Evolutionary conservation across 2,329 filamentous ascomycete genomes (phyloP), one percentile per base, ranked within the genome.

Genomic region (Stemphylium vesicarium): DNA sequence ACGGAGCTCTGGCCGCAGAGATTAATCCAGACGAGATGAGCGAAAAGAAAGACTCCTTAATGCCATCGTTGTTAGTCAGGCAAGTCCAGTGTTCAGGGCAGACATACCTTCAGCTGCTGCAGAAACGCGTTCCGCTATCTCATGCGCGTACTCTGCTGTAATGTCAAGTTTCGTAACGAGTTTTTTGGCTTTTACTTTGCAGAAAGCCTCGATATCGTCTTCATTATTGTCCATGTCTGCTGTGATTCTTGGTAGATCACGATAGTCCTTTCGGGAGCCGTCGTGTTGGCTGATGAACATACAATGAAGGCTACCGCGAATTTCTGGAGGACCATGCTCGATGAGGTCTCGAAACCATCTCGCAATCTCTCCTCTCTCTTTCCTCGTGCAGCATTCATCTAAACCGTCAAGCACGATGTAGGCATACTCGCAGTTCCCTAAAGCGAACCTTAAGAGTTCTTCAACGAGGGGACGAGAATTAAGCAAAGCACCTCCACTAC

Each of bases 351-450:
- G 56, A 32, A 78, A 65, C 47, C 72, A 77, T 0, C 55, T 7
- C 0, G 74, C 35, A 0, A 76, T 61, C n/a, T 64, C 59, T 20
- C 61, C 65, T 9, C 69, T 54, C 12, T 79, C 73, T 1, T 43
- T 15, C 1, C 50, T 22, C 0, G 65, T 48, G 15, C 36, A 26
- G 49, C 77, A 78, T 50, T 81, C 78, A 46, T 81, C 79, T n/a
- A 81, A 57, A 0, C 79, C 79, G 56, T 81, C 79, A n/a, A 81
- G 64, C 6, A 81, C 56, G 31, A 80, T 68, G 57, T 75, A 79
- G 9, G 74, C 61, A 2, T 62, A 64, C 9, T 52, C 29, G 32
- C 52, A 64, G 24, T 57, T 60, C 2, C 75, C 63, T 11, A 71
- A 67, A 16, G 73, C 71, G 0, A 70, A 48, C 1, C 70, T 62